These are phyloP conservation scores for Trichophyton benhamiae DNA, from an alignment of 2,329 filamentous ascomycete species.

Conservation along the genomic window DNA sequence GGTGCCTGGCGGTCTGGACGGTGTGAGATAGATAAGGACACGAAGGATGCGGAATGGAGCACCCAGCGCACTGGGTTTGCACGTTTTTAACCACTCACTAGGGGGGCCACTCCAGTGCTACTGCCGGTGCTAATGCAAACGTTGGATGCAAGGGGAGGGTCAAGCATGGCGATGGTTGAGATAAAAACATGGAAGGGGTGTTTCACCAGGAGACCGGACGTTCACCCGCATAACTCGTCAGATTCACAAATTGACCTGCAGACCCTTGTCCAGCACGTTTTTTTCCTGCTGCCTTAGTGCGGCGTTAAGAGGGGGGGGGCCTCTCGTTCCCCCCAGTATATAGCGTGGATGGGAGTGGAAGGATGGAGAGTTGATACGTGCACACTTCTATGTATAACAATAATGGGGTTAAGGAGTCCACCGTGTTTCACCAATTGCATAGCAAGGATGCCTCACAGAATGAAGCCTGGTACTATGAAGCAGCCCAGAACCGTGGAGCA, in stretches of 20 bases:
- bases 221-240: neutral
- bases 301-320: neutral
- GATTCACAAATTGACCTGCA: neutral
- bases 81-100: neutral
- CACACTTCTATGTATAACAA: neutral
- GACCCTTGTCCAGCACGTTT: neutral
- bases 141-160: neutral
- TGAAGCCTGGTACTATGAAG: neutral
- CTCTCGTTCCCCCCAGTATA: neutral
- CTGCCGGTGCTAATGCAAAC: neutral
- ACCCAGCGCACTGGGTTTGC: neutral
- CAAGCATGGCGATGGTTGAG: neutral
- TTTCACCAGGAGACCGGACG: neutral
- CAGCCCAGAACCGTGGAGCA: neutral
- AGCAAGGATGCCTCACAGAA: neutral
- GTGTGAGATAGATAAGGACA: neutral
- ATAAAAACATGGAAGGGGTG: neutral
- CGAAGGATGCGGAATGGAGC: neutral
- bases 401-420: neutral
- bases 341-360: neutral
- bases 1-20: neutral
- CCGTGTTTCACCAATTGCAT: neutral
- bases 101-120: neutral
- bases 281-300: neutral
- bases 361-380: neutral